Conservation (phyloP, 352 stramenopile genomes). For the Globisporangium cystogenes region DNA sequence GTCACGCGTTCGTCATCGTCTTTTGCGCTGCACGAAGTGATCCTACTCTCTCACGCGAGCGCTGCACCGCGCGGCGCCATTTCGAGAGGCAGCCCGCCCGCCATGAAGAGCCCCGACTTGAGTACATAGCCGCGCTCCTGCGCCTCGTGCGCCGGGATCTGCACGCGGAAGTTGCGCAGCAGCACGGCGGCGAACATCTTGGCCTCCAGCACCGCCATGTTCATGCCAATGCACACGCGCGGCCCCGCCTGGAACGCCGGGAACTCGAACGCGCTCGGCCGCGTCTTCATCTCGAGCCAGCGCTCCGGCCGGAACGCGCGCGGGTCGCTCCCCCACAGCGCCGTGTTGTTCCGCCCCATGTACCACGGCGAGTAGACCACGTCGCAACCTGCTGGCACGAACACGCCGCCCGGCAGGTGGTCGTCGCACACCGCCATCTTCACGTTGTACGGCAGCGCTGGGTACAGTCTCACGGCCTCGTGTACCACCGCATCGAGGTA, state of each 20-base stretch:
- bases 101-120: constrained; percentile 47
- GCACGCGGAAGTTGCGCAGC: constrained; percentile 31
- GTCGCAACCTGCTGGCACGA: constrained; percentile 52
- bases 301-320: constrained; percentile 53
- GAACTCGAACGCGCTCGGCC: constrained; percentile 62
- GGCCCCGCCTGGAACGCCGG: constrained; percentile 66
- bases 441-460: constrained; percentile 65
- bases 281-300: constrained; percentile 54
- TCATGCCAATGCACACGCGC: constrained; percentile 65
- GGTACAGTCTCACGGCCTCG: constrained; percentile 70
- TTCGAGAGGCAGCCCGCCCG: constrained; percentile 29
- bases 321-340: constrained; percentile 45
- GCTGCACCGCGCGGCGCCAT: constrained; percentile 19
- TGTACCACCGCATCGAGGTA: constrained; percentile 72
- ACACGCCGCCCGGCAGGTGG: constrained; percentile 20
- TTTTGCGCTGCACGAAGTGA: too few species aligned
- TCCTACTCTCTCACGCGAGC: too few species aligned
- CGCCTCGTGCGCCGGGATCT: constrained; percentile 24
- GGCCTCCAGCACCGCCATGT: constrained; percentile 56
- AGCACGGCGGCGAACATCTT: constrained; percentile 49
- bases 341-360: constrained; percentile 47
- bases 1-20: not conserved
- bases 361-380: constrained; percentile 69
- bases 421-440: constrained; percentile 19
- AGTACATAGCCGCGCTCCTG: constrained; percentile 40